These are phyloP conservation scores for Aureobasidium vineae DNA, from an alignment of 2,329 filamentous ascomycete species.

Conservation along the genomic window DNA sequence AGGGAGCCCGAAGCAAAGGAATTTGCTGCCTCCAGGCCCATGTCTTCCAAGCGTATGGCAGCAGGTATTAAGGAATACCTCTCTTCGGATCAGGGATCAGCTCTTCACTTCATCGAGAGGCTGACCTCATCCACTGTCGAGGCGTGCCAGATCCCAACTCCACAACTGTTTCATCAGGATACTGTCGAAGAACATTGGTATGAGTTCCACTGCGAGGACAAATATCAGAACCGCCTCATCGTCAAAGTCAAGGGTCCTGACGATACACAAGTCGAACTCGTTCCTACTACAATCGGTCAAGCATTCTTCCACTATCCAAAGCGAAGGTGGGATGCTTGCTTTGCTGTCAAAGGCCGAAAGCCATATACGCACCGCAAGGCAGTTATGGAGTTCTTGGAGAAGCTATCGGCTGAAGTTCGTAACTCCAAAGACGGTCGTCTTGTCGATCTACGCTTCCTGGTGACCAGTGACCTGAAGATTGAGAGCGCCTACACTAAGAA, in stretches of 20 bases:
- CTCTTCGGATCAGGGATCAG: neutral
- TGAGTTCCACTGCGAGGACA: slow-evolving; percentile 26
- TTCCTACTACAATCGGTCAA: neutral
- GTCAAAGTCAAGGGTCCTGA: slow-evolving; percentile 20
- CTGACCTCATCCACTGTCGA: slow-evolving; percentile 22
- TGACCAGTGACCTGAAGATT: slow-evolving; percentile 28
- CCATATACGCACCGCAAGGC: neutral
- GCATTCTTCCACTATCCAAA: slow-evolving; percentile 32
- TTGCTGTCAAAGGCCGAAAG: slow-evolving; percentile 11
- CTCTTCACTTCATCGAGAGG: slow-evolving; percentile 2
- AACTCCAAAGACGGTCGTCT: neutral
- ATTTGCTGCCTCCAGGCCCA: neutral
- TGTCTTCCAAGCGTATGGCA: neutral
- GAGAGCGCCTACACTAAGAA: slow-evolving; percentile 29
- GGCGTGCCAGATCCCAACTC: slow-evolving; percentile 14
- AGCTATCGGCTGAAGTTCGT: slow-evolving; percentile 27
- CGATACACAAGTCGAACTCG: neutral
- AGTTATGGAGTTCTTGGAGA: slow-evolving; percentile 6
- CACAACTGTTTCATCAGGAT: slow-evolving; percentile 13
- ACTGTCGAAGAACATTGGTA: slow-evolving; percentile 10
- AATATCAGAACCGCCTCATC: slow-evolving; percentile 17
- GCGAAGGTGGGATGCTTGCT: slow-evolving; percentile 31
- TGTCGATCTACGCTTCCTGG: slow-evolving; percentile 1
- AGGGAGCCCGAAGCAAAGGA: neutral
- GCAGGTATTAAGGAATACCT: neutral